Conservation (phyloP, 345 rosid genomes). For the Populus nigra region DNA sequence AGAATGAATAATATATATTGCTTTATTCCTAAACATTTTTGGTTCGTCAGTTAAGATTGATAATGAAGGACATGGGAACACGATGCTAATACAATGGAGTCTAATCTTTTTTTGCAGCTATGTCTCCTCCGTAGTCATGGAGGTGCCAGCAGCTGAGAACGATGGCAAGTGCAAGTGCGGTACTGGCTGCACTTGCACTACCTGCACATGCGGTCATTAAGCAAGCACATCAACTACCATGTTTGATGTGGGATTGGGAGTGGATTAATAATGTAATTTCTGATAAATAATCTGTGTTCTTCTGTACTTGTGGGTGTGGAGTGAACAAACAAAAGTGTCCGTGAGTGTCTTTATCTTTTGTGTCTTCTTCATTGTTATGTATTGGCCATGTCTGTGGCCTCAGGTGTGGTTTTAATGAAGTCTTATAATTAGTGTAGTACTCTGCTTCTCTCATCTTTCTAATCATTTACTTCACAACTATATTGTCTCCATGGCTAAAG, state of each 20-base stretch:
- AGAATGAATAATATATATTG: neutral
- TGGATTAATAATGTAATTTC: slow-evolving; percentile 15
- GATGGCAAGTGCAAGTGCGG: slow-evolving; percentile 89
- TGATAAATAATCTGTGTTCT: neutral
- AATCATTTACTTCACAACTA: neutral
- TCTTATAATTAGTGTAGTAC: slow-evolving; percentile 11
- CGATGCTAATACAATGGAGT: neutral
- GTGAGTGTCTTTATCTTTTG: neutral
- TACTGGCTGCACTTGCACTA: slow-evolving; percentile 55
- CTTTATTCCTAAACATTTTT: neutral
- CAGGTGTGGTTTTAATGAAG: slow-evolving; percentile 21
- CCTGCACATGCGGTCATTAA: slow-evolving; percentile 66
- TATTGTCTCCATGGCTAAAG: too few species aligned
- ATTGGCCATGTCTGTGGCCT: slow-evolving; percentile 30
- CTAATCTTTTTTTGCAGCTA: slow-evolving; percentile 33
- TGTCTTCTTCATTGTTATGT: slow-evolving; percentile 17
- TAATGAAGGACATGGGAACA: neutral
- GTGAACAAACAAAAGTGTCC: neutral
- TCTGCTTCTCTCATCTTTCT: neutral
- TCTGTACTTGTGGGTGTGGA: neutral
- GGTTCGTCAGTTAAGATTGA: neutral
- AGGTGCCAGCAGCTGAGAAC: slow-evolving; percentile 44
- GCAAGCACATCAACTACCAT: neutral
- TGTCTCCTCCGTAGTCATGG: slow-evolving; percentile 42
- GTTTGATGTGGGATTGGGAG: neutral